Evolutionary conservation across 164 flowering plant species (phyloP).

Genomic region (Taxillus chinensis): DNA sequence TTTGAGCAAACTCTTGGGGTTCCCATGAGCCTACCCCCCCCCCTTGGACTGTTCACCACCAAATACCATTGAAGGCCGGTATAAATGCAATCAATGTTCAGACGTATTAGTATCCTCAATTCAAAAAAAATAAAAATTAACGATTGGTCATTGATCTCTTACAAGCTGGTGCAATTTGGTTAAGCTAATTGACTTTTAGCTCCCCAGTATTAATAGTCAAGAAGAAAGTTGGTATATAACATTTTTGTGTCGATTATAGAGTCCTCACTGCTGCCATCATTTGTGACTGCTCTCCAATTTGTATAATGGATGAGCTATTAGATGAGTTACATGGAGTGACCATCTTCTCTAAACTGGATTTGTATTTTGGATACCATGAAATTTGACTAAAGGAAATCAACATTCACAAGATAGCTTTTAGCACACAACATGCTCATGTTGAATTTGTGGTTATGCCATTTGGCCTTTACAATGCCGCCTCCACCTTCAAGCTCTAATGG

Average conservation of each 20-base stretch:
- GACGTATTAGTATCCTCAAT: not conserved
- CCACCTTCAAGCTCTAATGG: not conserved
- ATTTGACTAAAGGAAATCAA: not conserved
- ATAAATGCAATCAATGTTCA: too few relatives aligned
- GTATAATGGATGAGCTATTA: not conserved
- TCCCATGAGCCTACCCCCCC: too few relatives aligned
- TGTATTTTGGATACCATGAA: not conserved
- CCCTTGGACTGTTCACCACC: too few relatives aligned
- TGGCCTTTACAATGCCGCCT: not conserved
- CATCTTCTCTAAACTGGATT: not conserved
- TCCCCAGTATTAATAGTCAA: not conserved
- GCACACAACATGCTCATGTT: too few relatives aligned
- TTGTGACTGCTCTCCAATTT: not conserved
- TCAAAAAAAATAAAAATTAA: not conserved
- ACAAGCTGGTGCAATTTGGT: not conserved
- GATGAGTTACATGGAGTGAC: not conserved
- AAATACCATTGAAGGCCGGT: too few relatives aligned
- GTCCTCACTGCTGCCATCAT: not conserved
- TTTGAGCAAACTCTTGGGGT: too few relatives aligned
- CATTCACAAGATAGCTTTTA: too few relatives aligned
- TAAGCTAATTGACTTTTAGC: not conserved
- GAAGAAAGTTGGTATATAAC: not conserved
- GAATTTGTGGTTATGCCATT: not conserved
- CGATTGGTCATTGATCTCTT: not conserved
- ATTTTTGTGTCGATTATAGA: not conserved